Evolutionary conservation across 352 stramenopile species (phyloP).

Genomic region (Phytophthora chlamydospora): DNA sequence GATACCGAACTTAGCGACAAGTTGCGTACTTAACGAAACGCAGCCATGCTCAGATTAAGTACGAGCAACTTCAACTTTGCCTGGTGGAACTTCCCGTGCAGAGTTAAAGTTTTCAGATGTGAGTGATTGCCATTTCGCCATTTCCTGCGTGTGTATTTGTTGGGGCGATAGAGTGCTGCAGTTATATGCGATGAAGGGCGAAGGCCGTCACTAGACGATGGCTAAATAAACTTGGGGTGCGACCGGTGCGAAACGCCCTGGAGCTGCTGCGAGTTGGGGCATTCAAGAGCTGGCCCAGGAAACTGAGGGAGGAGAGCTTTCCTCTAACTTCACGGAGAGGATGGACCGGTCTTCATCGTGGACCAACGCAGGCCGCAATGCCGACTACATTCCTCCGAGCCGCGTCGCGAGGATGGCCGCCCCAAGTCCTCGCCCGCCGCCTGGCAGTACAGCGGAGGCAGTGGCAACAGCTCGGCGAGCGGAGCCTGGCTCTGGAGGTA

Average conservation of each 20-base stretch:
- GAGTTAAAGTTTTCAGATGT: too few relatives aligned
- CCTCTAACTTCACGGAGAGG: background rate
- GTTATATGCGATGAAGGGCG: conserved; percentile 10
- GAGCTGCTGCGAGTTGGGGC: background rate
- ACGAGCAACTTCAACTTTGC: conserved; percentile 14
- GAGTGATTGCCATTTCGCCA: too few relatives aligned
- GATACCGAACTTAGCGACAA: conserved; percentile 6
- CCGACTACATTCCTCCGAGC: conserved; percentile 28
- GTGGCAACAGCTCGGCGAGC: conserved; percentile 31
- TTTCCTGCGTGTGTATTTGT: background rate
- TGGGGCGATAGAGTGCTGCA: background rate
- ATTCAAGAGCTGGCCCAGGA: conserved; percentile 8
- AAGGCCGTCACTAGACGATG: too few relatives aligned
- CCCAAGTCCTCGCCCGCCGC: conserved; percentile 34
- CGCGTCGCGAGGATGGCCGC: conserved; percentile 28
- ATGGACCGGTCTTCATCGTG: conserved; percentile 35
- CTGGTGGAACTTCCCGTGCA: too few relatives aligned
- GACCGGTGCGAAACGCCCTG: conserved; percentile 20
- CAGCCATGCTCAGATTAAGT: conserved; percentile 15
- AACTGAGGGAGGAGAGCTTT: conserved; percentile 9
- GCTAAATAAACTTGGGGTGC: conserved; percentile 16
- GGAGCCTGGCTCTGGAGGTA: conserved; percentile 28
- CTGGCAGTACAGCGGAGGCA: conserved; percentile 24
- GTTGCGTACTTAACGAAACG: conserved; percentile 11
- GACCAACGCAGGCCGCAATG: conserved; percentile 17